A percentile compares a stretch with the other conserved stretches of the same genome.
Evolutionary conservation across 257 asterid genomes (phyloP).

Genomic region (Petunia axillaris): DNA sequence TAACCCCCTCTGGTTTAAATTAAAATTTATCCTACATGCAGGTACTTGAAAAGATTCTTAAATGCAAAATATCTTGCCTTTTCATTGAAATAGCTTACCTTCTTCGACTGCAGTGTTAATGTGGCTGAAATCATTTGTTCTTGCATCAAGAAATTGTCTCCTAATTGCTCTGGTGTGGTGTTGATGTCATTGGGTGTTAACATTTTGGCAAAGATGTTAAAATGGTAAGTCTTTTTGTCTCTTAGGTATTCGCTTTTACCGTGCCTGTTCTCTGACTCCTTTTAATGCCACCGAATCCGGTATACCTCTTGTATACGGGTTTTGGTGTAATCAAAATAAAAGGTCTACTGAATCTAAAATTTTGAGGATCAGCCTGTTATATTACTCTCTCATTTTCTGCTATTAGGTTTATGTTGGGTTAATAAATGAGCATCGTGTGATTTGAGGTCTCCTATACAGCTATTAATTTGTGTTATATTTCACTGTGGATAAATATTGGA

Average conservation of each 20-base stretch:
- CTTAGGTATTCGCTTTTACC: slow-evolving; percentile 10
- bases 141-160: slow-evolving; percentile 63
- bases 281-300: slow-evolving; percentile 8
- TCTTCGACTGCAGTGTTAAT: slow-evolving; percentile 62
- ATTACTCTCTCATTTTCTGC: neutral
- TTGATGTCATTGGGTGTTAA: slow-evolving; percentile 84
- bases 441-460: slow-evolving; percentile 14
- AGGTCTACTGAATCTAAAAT: neutral
- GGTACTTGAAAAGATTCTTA: neutral
- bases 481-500: neutral
- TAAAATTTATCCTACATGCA: slow-evolving; percentile 13
- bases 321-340: too few relatives aligned
- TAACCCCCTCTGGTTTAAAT: slow-evolving; percentile 10
- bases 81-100: slow-evolving; percentile 25
- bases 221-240: slow-evolving; percentile 55
- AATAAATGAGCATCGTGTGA: neutral
- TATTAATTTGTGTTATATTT: slow-evolving; percentile 20
- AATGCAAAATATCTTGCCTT: slow-evolving; percentile 15
- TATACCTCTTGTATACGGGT: too few relatives aligned
- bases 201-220: slow-evolving; percentile 78
- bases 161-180: slow-evolving; percentile 59
- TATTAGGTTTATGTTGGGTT: slow-evolving; percentile 1
- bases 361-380: neutral
- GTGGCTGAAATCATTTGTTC: slow-evolving; percentile 77
- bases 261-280: slow-evolving; percentile 19